Evolutionary conservation across 2,329 filamentous ascomycete species (phyloP).

Genomic region (Fusarium hostae): DNA sequence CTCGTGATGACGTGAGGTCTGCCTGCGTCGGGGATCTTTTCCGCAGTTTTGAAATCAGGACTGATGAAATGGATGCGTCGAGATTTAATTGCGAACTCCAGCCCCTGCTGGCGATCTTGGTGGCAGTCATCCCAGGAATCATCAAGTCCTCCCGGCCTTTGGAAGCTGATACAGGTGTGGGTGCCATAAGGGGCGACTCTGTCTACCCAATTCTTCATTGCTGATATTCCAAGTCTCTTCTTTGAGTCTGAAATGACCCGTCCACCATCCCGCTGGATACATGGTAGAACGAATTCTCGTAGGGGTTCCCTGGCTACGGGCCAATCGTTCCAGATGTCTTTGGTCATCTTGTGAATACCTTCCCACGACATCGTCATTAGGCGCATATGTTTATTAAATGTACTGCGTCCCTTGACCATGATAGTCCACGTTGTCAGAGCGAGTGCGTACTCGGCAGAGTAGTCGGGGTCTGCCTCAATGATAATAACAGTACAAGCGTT

Average conservation of each 20-base stretch:
- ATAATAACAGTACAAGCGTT: background rate
- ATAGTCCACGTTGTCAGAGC: background rate
- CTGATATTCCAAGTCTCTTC: background rate
- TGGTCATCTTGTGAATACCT: background rate
- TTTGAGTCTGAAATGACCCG: background rate
- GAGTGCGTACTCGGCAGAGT: background rate
- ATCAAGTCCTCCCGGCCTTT: background rate
- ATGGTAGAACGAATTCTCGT: background rate
- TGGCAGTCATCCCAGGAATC: background rate
- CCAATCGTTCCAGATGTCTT: background rate
- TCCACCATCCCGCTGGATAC: background rate
- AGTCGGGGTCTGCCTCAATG: background rate
- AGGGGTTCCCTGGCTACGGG: background rate
- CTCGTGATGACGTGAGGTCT: background rate
- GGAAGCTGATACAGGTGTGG: background rate
- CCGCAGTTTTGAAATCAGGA: background rate
- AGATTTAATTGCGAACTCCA: background rate
- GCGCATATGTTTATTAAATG: fast-evolving
- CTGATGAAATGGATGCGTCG: background rate
- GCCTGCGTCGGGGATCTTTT: background rate
- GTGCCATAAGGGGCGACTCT: background rate
- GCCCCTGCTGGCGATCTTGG: background rate
- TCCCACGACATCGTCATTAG: background rate
- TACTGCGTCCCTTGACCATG: background rate
- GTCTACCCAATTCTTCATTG: background rate